Percentiles rank a stretch among this genome's conserved stretches.
phyloP scores from a whole-genome alignment of 768 basidiomycete species.

The Auriscalpium orientale region DNA sequence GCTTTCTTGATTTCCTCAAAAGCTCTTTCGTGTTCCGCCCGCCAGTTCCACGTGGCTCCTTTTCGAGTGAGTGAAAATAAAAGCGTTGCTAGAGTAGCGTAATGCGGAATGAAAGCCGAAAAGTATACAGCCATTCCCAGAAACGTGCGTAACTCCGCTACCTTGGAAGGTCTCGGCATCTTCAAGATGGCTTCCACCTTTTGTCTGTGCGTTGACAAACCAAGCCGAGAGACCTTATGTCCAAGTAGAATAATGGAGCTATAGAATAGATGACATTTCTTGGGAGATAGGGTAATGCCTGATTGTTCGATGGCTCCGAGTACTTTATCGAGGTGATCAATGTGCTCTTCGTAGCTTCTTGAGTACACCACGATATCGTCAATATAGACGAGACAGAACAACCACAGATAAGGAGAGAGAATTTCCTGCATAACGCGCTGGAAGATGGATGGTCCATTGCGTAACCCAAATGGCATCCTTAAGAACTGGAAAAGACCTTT shows the following conservation, averaged over 20 bases:
- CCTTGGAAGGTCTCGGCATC: conserved; percentile 13
- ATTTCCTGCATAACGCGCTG: conserved; percentile 34
- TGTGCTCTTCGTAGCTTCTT: conserved; percentile 2
- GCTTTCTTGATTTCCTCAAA: conserved; percentile 25
- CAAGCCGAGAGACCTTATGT: conserved; percentile 32
- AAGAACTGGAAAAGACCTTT: conserved; percentile 33
- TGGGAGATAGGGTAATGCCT: conserved; percentile 19
- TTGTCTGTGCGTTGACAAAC: conserved; percentile 32
- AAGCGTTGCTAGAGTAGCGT: conserved; percentile 26
- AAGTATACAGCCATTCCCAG: conserved; percentile 30
- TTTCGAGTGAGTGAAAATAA: conserved; percentile 28
- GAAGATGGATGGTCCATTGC: conserved; percentile 29
- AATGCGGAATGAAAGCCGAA: conserved; percentile 28
- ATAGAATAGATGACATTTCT: conserved; percentile 21
- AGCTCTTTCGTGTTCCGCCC: conserved; percentile 17
- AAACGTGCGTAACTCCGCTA: conserved; percentile 18
- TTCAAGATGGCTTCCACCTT: conserved; percentile 27
- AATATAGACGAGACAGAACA: conserved; percentile 9
- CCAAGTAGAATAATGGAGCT: conserved; percentile 22
- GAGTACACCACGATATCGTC: conserved; percentile 12
- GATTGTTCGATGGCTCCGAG: conserved; percentile 19
- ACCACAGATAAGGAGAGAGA: conserved; percentile 3
- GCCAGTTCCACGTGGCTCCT: conserved; percentile 18
- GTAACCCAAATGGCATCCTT: conserved; percentile 30
- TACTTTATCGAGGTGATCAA: conserved; percentile 23